Evolutionary conservation across 176 grass and related monocot genomes (phyloP).

Genomic region (Olyra latifolia): DNA sequence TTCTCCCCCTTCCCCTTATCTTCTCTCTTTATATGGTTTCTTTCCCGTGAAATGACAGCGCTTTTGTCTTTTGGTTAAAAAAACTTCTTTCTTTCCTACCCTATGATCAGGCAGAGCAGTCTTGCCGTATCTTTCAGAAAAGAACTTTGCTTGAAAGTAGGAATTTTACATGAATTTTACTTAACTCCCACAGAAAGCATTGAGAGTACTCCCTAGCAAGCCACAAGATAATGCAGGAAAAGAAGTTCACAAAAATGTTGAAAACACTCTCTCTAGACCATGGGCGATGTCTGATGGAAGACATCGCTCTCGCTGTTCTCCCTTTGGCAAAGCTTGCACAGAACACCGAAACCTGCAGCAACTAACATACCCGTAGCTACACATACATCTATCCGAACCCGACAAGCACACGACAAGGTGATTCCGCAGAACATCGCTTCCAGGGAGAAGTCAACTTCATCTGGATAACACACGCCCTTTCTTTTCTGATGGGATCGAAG

Average conservation of each 20-base stretch:
- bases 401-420: conserved; percentile 22
- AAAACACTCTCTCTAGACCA: not conserved
- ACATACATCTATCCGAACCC: not conserved
- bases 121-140: too few species aligned
- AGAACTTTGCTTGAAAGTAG: not conserved
- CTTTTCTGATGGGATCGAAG: conserved; percentile 9
- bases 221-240: not conserved
- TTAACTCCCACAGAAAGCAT: too few species aligned
- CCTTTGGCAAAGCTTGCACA: not conserved
- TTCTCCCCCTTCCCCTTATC: too few species aligned
- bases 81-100: too few species aligned
- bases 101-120: too few species aligned
- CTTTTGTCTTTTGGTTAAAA: too few species aligned
- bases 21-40: too few species aligned
- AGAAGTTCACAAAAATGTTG: too few species aligned
- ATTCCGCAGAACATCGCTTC: conserved; percentile 41
- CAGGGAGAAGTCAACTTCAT: conserved; percentile 45
- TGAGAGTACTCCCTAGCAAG: not conserved
- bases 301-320: not conserved
- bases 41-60: too few species aligned
- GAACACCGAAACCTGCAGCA: not conserved
- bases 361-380: not conserved
- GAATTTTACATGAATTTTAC: not conserved
- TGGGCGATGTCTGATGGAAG: not conserved
- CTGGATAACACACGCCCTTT: conserved; percentile 28